phyloP scores from a whole-genome alignment of 108 stramenopile species.

The Fragilaria radians region DNA sequence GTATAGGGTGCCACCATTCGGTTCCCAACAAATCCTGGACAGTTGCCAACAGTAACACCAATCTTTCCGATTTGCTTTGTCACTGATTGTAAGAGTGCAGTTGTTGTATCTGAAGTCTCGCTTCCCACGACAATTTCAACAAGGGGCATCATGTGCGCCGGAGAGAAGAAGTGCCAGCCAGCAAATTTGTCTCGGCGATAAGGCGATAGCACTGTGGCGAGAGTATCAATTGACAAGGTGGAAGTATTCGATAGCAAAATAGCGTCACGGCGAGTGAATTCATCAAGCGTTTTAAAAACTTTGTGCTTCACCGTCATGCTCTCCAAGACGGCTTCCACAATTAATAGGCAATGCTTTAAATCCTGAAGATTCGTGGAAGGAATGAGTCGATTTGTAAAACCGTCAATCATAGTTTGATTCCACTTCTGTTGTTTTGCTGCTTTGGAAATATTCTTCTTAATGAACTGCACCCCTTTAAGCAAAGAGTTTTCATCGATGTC shows the following conservation, averaged over 20 bases:
- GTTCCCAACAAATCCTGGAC: slow-evolving; percentile 97
- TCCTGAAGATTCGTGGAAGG: slow-evolving; percentile 32
- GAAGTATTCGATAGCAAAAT: slow-evolving; percentile 75
- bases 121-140: slow-evolving; percentile 88
- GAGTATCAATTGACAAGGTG: slow-evolving; percentile 91
- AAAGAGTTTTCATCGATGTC: slow-evolving; percentile 74
- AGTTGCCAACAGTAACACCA: slow-evolving; percentile 94
- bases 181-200: slow-evolving; percentile 62
- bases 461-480: slow-evolving; percentile 49
- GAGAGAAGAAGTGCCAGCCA: slow-evolving; percentile 97
- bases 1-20: slow-evolving; percentile 88
- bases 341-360: slow-evolving; percentile 51
- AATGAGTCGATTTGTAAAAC: slow-evolving; percentile 19
- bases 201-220: slow-evolving; percentile 58
- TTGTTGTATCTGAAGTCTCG: slow-evolving; percentile 31
- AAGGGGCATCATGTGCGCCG: slow-evolving; percentile 92
- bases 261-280: slow-evolving; percentile 41
- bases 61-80: slow-evolving; percentile 88
- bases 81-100: slow-evolving; percentile 62
- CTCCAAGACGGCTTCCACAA: slow-evolving; percentile 97
- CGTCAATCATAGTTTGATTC: slow-evolving; percentile 24
- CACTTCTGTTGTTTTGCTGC: slow-evolving; percentile 48
- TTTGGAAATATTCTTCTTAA: slow-evolving; percentile 46
- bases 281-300: slow-evolving; percentile 82
- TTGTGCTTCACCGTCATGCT: slow-evolving; percentile 87